Conservation (phyloP, 176 grass and related monocot genomes). For the Chrysopogon serrulatus region DNA sequence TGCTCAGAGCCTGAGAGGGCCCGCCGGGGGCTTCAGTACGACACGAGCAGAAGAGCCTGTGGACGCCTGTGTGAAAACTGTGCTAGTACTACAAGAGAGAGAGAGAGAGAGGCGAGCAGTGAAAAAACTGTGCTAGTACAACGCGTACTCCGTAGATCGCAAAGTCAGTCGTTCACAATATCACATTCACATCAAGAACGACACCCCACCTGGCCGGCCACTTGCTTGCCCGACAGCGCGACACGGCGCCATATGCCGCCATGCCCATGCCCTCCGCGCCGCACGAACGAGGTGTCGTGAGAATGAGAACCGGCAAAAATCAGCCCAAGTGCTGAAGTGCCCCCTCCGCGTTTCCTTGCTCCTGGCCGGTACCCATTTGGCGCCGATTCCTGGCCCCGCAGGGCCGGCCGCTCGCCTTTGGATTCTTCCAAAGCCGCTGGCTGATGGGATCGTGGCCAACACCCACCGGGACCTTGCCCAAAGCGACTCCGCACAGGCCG, state of each 20-base stretch:
- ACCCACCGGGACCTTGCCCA: neutral
- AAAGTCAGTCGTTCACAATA: neutral
- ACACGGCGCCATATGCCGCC: no score
- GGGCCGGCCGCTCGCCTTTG: constrained; percentile 19
- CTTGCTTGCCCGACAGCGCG: constrained; percentile 2
- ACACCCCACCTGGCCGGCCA: neutral
- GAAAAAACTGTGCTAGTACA: neutral
- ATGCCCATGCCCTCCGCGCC: constrained; percentile 2
- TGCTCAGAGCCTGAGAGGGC: neutral
- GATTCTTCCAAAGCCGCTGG: constrained; percentile 54
- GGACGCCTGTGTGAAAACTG: neutral
- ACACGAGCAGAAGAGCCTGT: neutral
- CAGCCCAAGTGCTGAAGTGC: neutral
- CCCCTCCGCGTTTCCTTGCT: neutral
- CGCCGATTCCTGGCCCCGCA: constrained; percentile 12
- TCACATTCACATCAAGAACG: neutral
- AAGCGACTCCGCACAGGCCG: constrained; percentile 6
- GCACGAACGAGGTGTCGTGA: neutral
- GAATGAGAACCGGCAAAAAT: neutral
- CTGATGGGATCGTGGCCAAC: constrained; percentile 16
- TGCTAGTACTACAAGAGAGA: neutral
- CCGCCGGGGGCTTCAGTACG: neutral
- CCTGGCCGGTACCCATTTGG: constrained; percentile 22
- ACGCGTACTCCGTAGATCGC: neutral
- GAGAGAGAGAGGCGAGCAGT: neutral